Conservation (phyloP, 768 basidiomycete species). For the Gyrodon lividus region DNA sequence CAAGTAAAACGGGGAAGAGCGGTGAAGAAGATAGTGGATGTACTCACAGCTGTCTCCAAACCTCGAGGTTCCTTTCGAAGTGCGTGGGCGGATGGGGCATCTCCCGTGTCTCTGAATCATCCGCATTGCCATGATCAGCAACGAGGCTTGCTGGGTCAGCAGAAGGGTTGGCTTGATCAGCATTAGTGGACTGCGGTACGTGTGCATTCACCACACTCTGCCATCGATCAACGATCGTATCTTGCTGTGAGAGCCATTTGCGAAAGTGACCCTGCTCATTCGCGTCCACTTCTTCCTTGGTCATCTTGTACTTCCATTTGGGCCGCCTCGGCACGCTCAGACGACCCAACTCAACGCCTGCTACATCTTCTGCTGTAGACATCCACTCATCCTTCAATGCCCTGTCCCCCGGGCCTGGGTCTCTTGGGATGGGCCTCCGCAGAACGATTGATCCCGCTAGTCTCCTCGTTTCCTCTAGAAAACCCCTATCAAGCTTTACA, state of each 20-base stretch:
- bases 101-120: conserved; percentile 14
- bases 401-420: too few species aligned
- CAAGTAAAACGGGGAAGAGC: not conserved
- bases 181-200: not conserved
- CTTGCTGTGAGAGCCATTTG: conserved; percentile 74
- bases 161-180: conserved; percentile 4
- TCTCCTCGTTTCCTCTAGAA: conserved; percentile 57
- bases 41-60: conserved; percentile 89
- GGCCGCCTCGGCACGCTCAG: conserved; percentile 59
- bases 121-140: conserved; percentile 3
- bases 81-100: conserved; percentile 71
- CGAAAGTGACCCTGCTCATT: conserved; percentile 86
- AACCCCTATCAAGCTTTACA: conserved; percentile 54
- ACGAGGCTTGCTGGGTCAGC: conserved; percentile 5
- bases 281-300: conserved; percentile 83
- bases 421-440: conserved; percentile 52
- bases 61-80: conserved; percentile 89
- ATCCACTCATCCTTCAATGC: conserved; percentile 31
- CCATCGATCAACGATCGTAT: conserved; percentile 56
- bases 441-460: conserved; percentile 56
- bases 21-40: not conserved
- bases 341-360: conserved; percentile 31
- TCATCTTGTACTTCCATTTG: conserved; percentile 84
- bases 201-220: conserved; percentile 24
- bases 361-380: not conserved